Base-by-base conservation (phyloP, 2,329 filamentous ascomycete genomes). In the Colletotrichum brevisporum region DNA sequence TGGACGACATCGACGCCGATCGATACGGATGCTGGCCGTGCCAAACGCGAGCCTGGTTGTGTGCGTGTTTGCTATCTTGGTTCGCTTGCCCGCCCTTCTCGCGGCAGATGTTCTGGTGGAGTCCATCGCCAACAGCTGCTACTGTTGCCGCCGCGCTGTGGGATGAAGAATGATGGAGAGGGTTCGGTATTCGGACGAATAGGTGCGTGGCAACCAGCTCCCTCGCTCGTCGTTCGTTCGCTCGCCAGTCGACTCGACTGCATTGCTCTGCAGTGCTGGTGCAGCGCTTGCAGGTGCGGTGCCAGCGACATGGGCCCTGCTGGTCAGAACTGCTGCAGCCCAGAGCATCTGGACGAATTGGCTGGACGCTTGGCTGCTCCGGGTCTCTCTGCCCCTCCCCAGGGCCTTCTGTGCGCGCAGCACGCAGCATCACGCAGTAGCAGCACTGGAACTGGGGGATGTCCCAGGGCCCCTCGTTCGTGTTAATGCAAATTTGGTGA, bases 241-340 rank as follows among this genome's bases (percentile, higher is more conserved):
- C 48, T 61, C 62, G 27, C 48, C 50, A 27, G 53, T 39, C 39
- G 16, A 39, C 8, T 39, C 8, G 9, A 43, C 43, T 39, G 15
- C 41, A 43, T 31, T 24, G 27, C 24, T 15, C 13, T 18, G 51
- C 53, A 50, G 21, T 16, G 16, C 45, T 12, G 43, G 26, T 45
- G 43, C 62, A 69, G 55, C 45, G 52, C 64, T 54, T 59, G 54
- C 61, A 65, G 31, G 31, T 21, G 54, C 36, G 55, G 61, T 69
- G 66, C 66, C 67, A 66, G 67, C 62, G 62, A 52, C 62, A 69
- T 67, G 63, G 67, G 50, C 63, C 63, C 56, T 67, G 62, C 55
- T 60, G 62, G 62, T 61, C 67, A 67, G 45, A 41, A 61, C 51
- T 61, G 63, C 67, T 69, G 67, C 67, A 69, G 67, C 67, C 63